These are phyloP conservation scores for Calamus simplicifolius DNA, from an alignment of 176 grass and related monocot species.

Conservation along the genomic window DNA sequence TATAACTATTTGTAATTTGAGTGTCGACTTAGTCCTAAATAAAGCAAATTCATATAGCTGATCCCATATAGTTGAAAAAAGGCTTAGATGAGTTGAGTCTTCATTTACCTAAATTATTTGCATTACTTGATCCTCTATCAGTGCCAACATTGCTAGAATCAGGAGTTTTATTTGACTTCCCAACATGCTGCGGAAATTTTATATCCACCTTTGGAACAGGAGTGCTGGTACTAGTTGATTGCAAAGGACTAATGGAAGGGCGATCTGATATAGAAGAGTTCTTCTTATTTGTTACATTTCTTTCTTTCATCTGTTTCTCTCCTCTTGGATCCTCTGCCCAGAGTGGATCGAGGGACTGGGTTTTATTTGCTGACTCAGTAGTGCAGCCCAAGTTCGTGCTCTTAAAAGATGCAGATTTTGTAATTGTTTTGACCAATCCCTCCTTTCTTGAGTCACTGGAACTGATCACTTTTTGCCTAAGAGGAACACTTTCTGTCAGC, in stretches of 20 bases:
- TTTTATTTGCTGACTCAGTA: constrained; percentile 30
- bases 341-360: constrained; percentile 27
- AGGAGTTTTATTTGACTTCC: constrained; percentile 29
- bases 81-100: no score
- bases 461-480: constrained; percentile 46
- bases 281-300: constrained; percentile 34
- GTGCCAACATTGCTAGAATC: constrained; percentile 32
- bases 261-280: constrained; percentile 44
- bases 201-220: constrained; percentile 41
- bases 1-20: no score
- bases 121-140: constrained; percentile 39
- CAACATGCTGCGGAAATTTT: constrained; percentile 20
- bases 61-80: no score
- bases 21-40: no score
- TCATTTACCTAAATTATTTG: constrained; percentile 30
- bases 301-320: constrained; percentile 26
- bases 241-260: constrained; percentile 25
- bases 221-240: constrained; percentile 15
- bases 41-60: no score
- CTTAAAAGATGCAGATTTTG: constrained; percentile 64
- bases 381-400: constrained; percentile 28
- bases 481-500: constrained; percentile 53
- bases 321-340: constrained; percentile 38
- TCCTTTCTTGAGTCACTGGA: constrained; percentile 45
- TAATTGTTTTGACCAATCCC: constrained; percentile 24